These are phyloP conservation scores for Colletotrichum caudatum DNA, from an alignment of 2,329 filamentous ascomycete genomes.

Conservation along the genomic window DNA sequence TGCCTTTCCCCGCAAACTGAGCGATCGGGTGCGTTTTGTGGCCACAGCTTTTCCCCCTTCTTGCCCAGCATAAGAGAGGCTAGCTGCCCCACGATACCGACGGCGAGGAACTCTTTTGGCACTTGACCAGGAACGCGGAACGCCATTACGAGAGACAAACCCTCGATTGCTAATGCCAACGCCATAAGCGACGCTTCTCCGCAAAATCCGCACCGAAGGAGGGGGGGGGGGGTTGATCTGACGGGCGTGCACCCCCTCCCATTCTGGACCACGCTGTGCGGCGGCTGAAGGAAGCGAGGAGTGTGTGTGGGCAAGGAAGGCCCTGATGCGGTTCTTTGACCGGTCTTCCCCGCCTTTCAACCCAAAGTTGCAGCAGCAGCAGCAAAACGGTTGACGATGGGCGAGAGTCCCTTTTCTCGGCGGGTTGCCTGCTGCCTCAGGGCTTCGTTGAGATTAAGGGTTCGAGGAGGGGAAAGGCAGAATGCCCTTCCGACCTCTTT, in stretches of 20 bases:
- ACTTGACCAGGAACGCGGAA: conserved; percentile 22
- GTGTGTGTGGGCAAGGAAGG: conserved; percentile 14
- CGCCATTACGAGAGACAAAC: conserved; percentile 35
- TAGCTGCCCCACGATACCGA: conserved; percentile 33
- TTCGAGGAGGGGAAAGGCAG: background rate
- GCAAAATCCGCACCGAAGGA: conserved; percentile 10
- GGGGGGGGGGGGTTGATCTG: background rate
- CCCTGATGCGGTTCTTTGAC: conserved; percentile 24
- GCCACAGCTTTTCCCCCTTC: conserved; percentile 20
- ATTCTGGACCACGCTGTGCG: conserved; percentile 4
- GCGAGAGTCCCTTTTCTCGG: conserved; percentile 29
- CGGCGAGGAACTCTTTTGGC: conserved; percentile 2
- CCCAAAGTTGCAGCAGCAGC: conserved; percentile 2
- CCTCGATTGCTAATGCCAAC: conserved; percentile 37
- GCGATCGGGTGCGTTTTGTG: conserved; percentile 31
- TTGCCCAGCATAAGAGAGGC: conserved; percentile 29
- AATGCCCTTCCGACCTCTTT: background rate
- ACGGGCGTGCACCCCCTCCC: background rate
- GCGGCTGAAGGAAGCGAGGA: background rate
- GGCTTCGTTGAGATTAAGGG: conserved; percentile 19
- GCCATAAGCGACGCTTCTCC: conserved; percentile 27
- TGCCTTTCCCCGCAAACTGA: conserved; percentile 38
- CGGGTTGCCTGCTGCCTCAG: conserved; percentile 21
- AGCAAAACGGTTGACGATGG: background rate
- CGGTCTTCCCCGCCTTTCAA: conserved; percentile 27